Evolutionary conservation across 1,284 basidiomycete species (phyloP).

Genomic region (Cryptococcus maquisensis): DNA sequence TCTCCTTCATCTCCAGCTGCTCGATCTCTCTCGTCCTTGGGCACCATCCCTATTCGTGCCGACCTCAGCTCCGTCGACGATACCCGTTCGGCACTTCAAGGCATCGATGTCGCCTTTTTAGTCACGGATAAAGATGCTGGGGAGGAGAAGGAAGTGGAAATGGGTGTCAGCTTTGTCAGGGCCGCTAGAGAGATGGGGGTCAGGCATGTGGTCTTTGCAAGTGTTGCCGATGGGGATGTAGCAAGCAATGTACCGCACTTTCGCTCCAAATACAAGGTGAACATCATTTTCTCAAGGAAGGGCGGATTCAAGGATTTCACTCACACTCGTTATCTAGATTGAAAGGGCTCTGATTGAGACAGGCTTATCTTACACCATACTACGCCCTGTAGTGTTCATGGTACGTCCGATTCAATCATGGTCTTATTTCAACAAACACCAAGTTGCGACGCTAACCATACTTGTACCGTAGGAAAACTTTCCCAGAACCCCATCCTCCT

Average conservation of each 20-base stretch:
- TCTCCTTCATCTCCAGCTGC: constrained; percentile 41
- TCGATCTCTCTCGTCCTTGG: constrained; percentile 27
- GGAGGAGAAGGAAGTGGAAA: constrained; percentile 35
- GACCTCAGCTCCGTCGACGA: constrained; percentile 43
- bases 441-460: too few species aligned
- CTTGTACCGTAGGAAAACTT: constrained; percentile 22
- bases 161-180: constrained; percentile 17
- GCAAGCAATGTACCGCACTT: constrained; percentile 16
- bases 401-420: constrained; percentile 37
- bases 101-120: constrained; percentile 17
- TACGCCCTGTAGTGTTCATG: constrained; percentile 49
- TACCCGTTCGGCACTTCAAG: constrained; percentile 43
- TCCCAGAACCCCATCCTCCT: constrained; percentile 6
- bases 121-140: constrained; percentile 24
- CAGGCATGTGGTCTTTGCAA: constrained; percentile 17
- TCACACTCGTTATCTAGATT: too few species aligned
- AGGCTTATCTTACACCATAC: constrained; percentile 41
- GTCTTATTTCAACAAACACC: too few species aligned
- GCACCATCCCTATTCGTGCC: constrained; percentile 46
- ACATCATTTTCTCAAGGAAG: constrained; percentile 49
- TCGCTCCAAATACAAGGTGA: constrained; percentile 24
- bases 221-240: constrained; percentile 10
- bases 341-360: constrained; percentile 48
- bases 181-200: constrained; percentile 14
- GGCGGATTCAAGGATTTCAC: not conserved